phyloP scores from a whole-genome alignment of 1,139 yeast genomes.

The Suhomyces chickasaworum region DNA sequence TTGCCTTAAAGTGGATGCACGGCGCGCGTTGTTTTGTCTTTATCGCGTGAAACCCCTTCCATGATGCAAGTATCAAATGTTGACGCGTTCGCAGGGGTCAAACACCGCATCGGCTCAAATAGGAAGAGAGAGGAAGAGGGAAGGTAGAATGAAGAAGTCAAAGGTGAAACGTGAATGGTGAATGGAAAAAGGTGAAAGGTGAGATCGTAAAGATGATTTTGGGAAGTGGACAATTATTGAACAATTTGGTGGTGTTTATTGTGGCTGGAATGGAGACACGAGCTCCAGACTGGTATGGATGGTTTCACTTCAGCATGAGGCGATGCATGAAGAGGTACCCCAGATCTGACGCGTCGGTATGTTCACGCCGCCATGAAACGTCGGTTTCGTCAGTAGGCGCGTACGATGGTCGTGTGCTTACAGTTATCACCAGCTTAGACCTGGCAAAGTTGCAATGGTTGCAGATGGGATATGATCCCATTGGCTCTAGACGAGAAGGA shows the following conservation, averaged over 20 bases:
- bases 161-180: too few species aligned
- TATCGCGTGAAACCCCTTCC: neutral
- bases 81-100: constrained; percentile 1
- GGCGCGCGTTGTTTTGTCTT: constrained; percentile 4
- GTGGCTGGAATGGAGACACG: neutral
- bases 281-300: neutral
- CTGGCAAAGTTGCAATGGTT: too few species aligned
- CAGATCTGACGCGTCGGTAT: constrained; percentile 2
- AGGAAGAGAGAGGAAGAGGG: neutral
- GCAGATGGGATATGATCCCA: too few species aligned
- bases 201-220: too few species aligned
- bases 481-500: too few species aligned
- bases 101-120: neutral
- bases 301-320: neutral
- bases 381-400: neutral
- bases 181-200: too few species aligned
- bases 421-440: too few species aligned
- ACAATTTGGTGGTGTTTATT: too few species aligned
- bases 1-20: neutral
- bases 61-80: neutral
- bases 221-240: too few species aligned
- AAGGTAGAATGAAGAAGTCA: neutral
- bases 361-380: constrained; percentile 1
- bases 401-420: too few species aligned
- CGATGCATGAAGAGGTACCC: neutral